Base-by-base conservation (phyloP, 495 filamentous ascomycete genomes). In the Penicillium samsonianum region DNA sequence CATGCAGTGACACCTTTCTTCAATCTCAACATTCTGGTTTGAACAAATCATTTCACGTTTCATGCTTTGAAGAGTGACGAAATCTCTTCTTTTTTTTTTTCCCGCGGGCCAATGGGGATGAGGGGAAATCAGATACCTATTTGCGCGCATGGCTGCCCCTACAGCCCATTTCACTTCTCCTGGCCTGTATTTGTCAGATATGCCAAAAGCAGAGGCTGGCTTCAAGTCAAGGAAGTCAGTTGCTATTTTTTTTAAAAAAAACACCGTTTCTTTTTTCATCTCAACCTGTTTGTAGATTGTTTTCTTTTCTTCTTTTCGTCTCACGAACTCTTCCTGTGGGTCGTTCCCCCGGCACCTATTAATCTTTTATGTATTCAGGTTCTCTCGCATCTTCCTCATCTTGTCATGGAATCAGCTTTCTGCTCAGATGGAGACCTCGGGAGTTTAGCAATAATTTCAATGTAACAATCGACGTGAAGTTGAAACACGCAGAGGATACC, bases 51-150 rank as follows among this genome's bases (percentile, higher is more conserved):
- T 50, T 44, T 66, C 31, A 58, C 19, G 67, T 64, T 57, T 61
- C 59, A 66, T 64, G 62, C 48, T 57, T 25, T 62, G 65, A 72
- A 70, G 64, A 67, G 44, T 70, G 61, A 70, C 56, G 71, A 72
- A 61, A 41, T 38, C 45, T 53, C 51, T 56, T 42, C 43, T 54
- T 61, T 65, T 54, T 43, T 51, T 57, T 65, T 51, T 59, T n/a
- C n/a, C n/a, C 63, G 33, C 57, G 53, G 55, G 64, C 60, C 58
- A 42, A 35, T 45, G 55, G 60, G 43, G 60, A 55, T 19, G 44
- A 56, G 55, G 57, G 49, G 59, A 64, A 53, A 67, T 58, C 63
- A 68, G 69, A 72, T 71, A 70, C 71, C 71, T 70, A 62, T 58
- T 65, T 33, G 55, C 51, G 49, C 55, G 42, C 55, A 59, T 45